These are phyloP conservation scores for Erysimum cheiranthoides DNA, from an alignment of 345 rosid species.

Conservation along the genomic window DNA sequence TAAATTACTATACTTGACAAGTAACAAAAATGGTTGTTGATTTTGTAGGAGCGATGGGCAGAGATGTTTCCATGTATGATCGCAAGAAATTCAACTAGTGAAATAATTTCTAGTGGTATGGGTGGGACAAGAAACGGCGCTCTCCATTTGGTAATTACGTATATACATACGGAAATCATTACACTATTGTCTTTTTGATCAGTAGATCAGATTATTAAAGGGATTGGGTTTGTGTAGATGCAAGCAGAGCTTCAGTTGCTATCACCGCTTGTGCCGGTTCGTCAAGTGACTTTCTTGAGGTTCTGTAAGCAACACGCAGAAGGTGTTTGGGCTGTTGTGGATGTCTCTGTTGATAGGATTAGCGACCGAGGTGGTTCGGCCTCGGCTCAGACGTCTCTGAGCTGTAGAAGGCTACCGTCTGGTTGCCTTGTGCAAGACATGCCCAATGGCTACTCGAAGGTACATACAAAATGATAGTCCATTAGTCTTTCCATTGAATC, in stretches of 20 bases:
- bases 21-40: background rate
- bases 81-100: constrained; percentile 69
- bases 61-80: constrained; percentile 94
- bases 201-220: background rate
- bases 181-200: background rate
- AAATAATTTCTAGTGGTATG: constrained; percentile 77
- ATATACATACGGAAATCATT: background rate
- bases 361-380: constrained; percentile 51
- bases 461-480: constrained; percentile 30
- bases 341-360: constrained; percentile 74
- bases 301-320: constrained; percentile 94
- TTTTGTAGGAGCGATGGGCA: constrained; percentile 65
- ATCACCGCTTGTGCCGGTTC: constrained; percentile 91
- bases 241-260: constrained; percentile 86
- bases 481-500: background rate
- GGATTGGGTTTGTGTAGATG: constrained; percentile 56
- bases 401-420: constrained; percentile 86
- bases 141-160: constrained; percentile 68
- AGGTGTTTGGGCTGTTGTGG: constrained; percentile 95
- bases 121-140: constrained; percentile 91
- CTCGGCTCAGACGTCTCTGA: constrained; percentile 26
- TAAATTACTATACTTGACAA: too few species aligned
- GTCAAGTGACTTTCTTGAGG: constrained; percentile 82
- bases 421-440: constrained; percentile 95
- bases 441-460: constrained; percentile 96